Evolutionary conservation across 257 asterid genomes (phyloP).

Genomic region (Primulina huaijiensis): DNA sequence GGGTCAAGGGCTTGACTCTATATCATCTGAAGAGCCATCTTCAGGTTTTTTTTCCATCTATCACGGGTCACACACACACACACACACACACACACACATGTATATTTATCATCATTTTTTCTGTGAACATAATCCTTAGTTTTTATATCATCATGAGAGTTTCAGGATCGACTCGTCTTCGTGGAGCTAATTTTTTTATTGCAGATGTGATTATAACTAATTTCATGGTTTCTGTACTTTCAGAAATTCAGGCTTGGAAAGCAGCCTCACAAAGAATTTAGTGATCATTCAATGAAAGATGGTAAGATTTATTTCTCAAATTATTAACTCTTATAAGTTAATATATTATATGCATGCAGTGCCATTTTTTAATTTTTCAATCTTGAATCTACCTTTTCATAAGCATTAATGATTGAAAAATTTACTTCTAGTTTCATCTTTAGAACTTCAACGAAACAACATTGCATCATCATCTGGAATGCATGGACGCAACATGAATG

Average conservation of each 20-base stretch:
- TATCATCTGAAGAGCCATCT: slow-evolving; percentile 99
- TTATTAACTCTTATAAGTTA: background rate
- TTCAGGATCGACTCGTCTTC: too few species aligned
- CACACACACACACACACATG: background rate
- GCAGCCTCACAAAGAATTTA: slow-evolving; percentile 98
- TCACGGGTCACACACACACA: background rate
- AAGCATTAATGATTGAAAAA: background rate
- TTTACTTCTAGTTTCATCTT: slow-evolving; percentile 60
- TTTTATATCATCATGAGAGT: too few species aligned
- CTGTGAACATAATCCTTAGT: background rate
- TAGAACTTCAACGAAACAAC: slow-evolving; percentile 77
- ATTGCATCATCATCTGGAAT: slow-evolving; percentile 72
- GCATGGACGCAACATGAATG: slow-evolving; percentile 90
- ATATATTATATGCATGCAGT: background rate
- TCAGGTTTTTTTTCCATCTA: slow-evolving; percentile 46
- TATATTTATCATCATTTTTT: background rate
- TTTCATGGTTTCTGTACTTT: background rate
- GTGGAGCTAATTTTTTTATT: background rate
- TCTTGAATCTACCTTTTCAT: background rate
- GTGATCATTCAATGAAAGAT: slow-evolving; percentile 89
- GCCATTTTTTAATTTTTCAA: background rate
- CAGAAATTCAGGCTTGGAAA: slow-evolving; percentile 98
- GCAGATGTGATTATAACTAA: background rate
- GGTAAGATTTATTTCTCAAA: slow-evolving; percentile 48
- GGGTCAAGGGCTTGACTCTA: slow-evolving; percentile 91